A percentile compares a stretch with the other conserved stretches of the same genome.
phyloP scores from a whole-genome alignment of 345 rosid genomes.

The Pistacia integerrima region DNA sequence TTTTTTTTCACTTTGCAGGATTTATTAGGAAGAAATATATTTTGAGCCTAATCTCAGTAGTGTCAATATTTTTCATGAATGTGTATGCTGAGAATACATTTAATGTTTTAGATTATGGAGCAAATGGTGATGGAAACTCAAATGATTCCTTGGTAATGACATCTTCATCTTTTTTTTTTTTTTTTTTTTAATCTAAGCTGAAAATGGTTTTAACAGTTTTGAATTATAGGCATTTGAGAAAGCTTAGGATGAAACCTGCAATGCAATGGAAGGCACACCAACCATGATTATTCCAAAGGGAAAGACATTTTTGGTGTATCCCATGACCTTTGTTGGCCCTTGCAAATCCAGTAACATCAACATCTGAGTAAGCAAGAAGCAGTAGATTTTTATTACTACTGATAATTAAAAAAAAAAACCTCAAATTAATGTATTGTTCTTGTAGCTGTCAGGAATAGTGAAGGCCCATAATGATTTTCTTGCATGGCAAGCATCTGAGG shows the following conservation, averaged over 20 bases:
- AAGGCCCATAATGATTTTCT: slow-evolving; percentile 23
- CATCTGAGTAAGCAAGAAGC: slow-evolving; percentile 11
- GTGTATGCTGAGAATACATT: background rate
- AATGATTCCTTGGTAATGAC: slow-evolving; percentile 18
- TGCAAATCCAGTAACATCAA: slow-evolving; percentile 16
- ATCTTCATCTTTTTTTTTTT: background rate
- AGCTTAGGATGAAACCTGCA: slow-evolving; percentile 29
- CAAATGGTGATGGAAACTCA: slow-evolving; percentile 12
- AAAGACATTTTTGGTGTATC: slow-evolving; percentile 20
- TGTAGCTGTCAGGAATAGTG: slow-evolving; percentile 21
- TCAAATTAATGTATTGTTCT: too few relatives aligned
- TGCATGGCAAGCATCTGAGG: slow-evolving; percentile 17
- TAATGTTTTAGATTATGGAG: slow-evolving; percentile 19
- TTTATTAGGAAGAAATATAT: background rate
- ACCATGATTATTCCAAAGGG: slow-evolving; percentile 25
- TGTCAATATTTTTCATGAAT: background rate
- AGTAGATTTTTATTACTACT: too few relatives aligned
- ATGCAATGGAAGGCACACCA: background rate
- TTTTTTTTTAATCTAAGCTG: too few relatives aligned
- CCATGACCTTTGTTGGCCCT: slow-evolving; percentile 29
- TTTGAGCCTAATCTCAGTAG: background rate
- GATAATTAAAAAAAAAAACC: too few relatives aligned
- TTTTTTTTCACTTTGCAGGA: background rate
- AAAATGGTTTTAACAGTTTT: background rate
- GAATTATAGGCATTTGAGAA: slow-evolving; percentile 20